Conservation (phyloP, 441 rosid species). For the Theobroma grandiflorum region DNA sequence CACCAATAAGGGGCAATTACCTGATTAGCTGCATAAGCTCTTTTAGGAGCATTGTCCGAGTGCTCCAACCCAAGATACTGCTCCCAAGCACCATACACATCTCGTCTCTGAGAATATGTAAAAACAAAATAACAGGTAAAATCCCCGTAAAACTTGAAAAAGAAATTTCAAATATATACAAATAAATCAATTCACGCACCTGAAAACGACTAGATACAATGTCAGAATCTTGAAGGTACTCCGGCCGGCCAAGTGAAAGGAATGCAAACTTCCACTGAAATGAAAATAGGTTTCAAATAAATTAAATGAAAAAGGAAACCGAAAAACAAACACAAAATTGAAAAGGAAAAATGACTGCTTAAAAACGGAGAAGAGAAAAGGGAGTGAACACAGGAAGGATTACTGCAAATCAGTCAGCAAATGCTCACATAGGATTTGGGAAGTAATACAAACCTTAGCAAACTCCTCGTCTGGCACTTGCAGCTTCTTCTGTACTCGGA, state of each 20-base stretch:
- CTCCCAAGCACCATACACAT: slow-evolving; percentile 63
- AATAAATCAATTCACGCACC: slow-evolving; percentile 29
- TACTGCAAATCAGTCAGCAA: neutral
- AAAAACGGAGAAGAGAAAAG: neutral
- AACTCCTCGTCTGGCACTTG: slow-evolving; percentile 61
- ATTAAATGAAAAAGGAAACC: neutral
- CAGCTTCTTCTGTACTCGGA: slow-evolving; percentile 55
- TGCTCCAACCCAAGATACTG: slow-evolving; percentile 67
- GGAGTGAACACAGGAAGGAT: neutral
- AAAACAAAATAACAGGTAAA: neutral
- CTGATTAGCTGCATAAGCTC: slow-evolving; percentile 53
- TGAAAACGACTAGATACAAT: slow-evolving; percentile 53
- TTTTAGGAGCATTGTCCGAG: slow-evolving; percentile 50
- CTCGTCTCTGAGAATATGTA: slow-evolving; percentile 41
- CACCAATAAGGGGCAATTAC: slow-evolving; percentile 24
- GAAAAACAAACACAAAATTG: neutral
- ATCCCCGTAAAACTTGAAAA: neutral
- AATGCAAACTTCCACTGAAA: slow-evolving; percentile 62
- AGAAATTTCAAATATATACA: neutral
- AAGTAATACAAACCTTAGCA: slow-evolving; percentile 44
- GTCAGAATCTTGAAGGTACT: slow-evolving; percentile 58
- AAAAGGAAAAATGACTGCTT: neutral
- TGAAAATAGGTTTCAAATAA: slow-evolving; percentile 19
- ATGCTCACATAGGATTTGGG: neutral
- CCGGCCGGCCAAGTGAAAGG: slow-evolving; percentile 58